Evolutionary conservation across 2,329 filamentous ascomycete species (phyloP), one percentile per base, ranked within the genome.

Genomic region (Pseudogymnoascus sp.): DNA sequence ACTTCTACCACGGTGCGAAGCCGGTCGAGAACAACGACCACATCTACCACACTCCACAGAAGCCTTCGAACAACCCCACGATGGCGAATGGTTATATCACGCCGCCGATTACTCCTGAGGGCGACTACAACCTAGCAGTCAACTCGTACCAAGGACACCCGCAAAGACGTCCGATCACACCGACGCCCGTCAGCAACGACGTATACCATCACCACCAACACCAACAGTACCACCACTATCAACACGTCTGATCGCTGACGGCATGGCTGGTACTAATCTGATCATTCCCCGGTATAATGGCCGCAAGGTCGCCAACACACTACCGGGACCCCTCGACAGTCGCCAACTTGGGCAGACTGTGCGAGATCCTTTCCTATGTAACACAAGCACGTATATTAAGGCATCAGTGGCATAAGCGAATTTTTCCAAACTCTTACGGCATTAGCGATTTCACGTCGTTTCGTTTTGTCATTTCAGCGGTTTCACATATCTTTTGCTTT

Each of bases 81-180:
- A 82, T 86, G 67, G 84, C 86, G 38, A 83, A 91, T 68, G 91
- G 90, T 64, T 92, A 92, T 75, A 83, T 93, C 68, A 95, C 91
- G 14, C 91, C 91, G 26, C 91, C 91, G 1, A 93, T 95, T 73
- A 95, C 91, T 0, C 91, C 91, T 4, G 90, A 93, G 66, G 84
- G 85, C 6, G 80, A 82, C 61, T 80, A 78, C 68, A 86, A 86
- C 59, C 53, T 69, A 5, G 50, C 62, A 61, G 65, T 66, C 24
- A 68, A 70, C 37, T 63, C 66, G 14, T 72, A 70, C 42, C 67
- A 70, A 60, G 35, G 37, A 16, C 64, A 68, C 62, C 67, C 65
- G 29, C 71, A 71, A 26, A 78, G 84, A 62, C 86, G 84, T 69
- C 85, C 85, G 0, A 82, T 86, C 47, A 88, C 85, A 1, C 85